Evolutionary conservation across 805 yeast genomes (phyloP).

Genomic region (Lipomyces orientalis): DNA sequence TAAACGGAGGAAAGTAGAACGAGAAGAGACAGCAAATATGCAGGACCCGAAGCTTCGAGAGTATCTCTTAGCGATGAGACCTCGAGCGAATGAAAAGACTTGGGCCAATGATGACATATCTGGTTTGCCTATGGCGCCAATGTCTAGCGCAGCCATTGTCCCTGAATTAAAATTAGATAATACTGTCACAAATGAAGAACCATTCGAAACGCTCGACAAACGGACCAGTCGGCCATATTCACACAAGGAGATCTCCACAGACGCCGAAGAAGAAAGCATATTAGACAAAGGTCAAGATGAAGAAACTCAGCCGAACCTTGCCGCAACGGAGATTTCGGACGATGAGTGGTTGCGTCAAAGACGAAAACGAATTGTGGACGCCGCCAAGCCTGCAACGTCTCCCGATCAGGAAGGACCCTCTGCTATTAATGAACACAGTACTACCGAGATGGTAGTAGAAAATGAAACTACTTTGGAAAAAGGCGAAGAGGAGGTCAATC

Average conservation of each 20-base stretch:
- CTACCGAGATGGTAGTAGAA: slow-evolving; percentile 3
- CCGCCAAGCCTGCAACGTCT: not conserved
- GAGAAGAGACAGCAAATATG: slow-evolving; percentile 36
- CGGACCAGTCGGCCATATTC: not conserved
- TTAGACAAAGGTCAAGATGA: slow-evolving; percentile 39
- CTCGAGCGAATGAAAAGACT: slow-evolving; percentile 68
- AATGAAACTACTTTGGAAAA: slow-evolving; percentile 21
- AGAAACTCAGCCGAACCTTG: slow-evolving; percentile 40
- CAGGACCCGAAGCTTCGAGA: slow-evolving; percentile 74
- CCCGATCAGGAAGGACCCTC: slow-evolving; percentile 2
- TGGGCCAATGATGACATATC: slow-evolving; percentile 66
- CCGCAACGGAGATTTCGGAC: slow-evolving; percentile 36
- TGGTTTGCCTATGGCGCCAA: slow-evolving; percentile 34
- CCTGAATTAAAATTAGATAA: slow-evolving; percentile 55
- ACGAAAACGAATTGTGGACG: slow-evolving; percentile 33
- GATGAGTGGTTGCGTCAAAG: slow-evolving; percentile 39
- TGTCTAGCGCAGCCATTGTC: slow-evolving; percentile 45
- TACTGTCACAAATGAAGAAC: not conserved
- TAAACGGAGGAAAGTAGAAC: slow-evolving; percentile 14
- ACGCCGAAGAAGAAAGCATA: not conserved
- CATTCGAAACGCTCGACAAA: not conserved
- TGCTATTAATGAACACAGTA: not conserved
- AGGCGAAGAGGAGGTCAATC: slow-evolving; percentile 24
- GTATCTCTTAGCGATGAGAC: slow-evolving; percentile 82
- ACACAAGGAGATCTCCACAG: not conserved